Evolutionary conservation across 163 green algal species (phyloP), one percentile per base, ranked within the genome.

Genomic region (Scenedesmus sp.): DNA sequence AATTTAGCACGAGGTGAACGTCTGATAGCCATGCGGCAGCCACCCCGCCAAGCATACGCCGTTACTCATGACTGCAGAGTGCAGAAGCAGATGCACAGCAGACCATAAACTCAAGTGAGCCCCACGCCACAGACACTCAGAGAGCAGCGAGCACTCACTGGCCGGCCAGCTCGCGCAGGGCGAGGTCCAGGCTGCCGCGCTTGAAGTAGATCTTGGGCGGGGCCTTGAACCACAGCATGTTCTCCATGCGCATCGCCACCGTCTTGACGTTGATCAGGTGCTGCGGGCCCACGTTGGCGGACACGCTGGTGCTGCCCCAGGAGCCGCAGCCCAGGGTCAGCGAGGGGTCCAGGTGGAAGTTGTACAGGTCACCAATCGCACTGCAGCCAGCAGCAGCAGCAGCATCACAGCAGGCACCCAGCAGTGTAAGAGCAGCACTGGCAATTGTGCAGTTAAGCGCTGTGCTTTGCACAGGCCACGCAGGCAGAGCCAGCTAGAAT

Each of bases 201-300:
- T 94, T 91, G 43, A 92, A 87, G 49, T 86, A 88, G 33, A 96
- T 90, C 94, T 96, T 96, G 78, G 95, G 92, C 26, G 95, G 95
- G 61, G 95, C 89, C 61, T 93, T 93, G 93, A 97, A 97, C 95
- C 95, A 97, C 49, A 97, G 89, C 94, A 97, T 97, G 94, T 97
- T 97, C 91, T 97, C 95, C 70, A 93, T 94, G 82, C 95, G 94
- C 83, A 95, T 90, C 16, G 83, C 83, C 59, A 88, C 83, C 6
- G 85, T 95, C 93, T 97, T 97, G 89, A 97, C 92, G 89, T 97
- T 97, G 79, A 97, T 94, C 85, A 97, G 89, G 83, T 97, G 92
- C 83, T 90, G 70, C 5, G 95, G 95, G 86, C 95, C 95, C 20
- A 97, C 94, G 89, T 97, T 97, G 46, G 86, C 94, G 43, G 92